A percentile compares a stretch with the other conserved stretches of the same genome.
phyloP scores from a whole-genome alignment of 1,139 yeast species.

The Sugiyamaella novakii region DNA sequence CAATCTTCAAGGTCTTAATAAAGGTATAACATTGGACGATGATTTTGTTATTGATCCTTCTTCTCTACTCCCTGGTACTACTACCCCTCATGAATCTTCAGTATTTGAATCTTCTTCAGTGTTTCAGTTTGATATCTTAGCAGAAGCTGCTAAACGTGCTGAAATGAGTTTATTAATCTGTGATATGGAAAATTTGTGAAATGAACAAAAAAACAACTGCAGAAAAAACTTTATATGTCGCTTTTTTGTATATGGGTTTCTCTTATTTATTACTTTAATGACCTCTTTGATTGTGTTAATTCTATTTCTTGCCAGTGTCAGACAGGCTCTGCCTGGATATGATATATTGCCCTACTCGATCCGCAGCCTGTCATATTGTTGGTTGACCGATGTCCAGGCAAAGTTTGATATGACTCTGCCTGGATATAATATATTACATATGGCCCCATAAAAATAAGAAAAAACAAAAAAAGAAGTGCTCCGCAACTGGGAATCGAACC shows the following conservation, averaged over 20 bases:
- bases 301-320: background rate
- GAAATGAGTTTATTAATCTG: constrained; percentile 36
- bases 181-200: constrained; percentile 31
- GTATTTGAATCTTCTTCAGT: background rate
- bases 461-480: constrained; percentile 7
- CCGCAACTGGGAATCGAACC: constrained; percentile 14
- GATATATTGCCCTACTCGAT: too few species aligned
- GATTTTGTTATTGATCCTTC: constrained; percentile 8
- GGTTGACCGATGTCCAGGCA: too few species aligned
- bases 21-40: background rate
- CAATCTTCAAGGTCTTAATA: constrained; percentile 5
- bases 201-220: too few species aligned
- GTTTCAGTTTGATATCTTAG: constrained; percentile 33
- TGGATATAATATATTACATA: too few species aligned
- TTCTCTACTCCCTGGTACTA: constrained; percentile 18
- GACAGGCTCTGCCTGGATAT: too few species aligned
- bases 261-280: constrained; percentile 4
- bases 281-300: background rate
- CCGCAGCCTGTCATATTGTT: too few species aligned
- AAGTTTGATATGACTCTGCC: too few species aligned
- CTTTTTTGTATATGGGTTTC: background rate
- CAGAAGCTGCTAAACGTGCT: constrained; percentile 40
- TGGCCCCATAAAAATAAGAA: too few species aligned
- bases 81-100: constrained; percentile 17
- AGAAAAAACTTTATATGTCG: too few species aligned